phyloP scores from a whole-genome alignment of 306 rosid species.

The Mimosa bimucronata region DNA sequence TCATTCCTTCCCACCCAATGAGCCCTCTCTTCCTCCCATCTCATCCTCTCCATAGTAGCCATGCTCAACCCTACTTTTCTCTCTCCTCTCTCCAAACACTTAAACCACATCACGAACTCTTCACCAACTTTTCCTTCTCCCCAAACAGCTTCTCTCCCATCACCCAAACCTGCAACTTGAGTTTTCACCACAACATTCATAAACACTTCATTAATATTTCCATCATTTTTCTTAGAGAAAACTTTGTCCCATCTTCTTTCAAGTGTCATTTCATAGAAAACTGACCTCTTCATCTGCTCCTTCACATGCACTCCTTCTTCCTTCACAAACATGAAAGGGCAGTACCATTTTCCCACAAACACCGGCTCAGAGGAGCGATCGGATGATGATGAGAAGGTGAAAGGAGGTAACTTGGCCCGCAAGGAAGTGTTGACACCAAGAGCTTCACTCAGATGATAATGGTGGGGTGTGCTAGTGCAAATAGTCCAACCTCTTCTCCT shows the following conservation, averaged over 20 bases:
- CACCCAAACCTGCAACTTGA: background rate
- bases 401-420: conserved; percentile 33
- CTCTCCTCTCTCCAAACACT: background rate
- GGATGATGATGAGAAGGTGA: conserved; percentile 29
- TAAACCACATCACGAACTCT: background rate
- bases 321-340: conserved; percentile 7
- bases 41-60: background rate
- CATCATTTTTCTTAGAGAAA: background rate
- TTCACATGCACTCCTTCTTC: background rate
- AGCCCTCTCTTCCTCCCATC: background rate
- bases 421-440: background rate
- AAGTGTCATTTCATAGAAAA: conserved; percentile 4
- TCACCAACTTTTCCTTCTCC: background rate
- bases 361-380: conserved; percentile 33
- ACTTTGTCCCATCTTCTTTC: background rate
- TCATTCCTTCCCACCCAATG: background rate
- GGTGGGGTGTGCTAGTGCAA: background rate
- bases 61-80: background rate
- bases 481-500: conserved; percentile 41
- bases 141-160: background rate
- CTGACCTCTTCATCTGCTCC: background rate
- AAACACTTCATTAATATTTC: background rate
- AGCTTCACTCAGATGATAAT: conserved; percentile 14
- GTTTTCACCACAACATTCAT: background rate
- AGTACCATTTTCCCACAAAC: conserved; percentile 60